Base-by-base conservation (phyloP, 1,284 basidiomycete genomes). In the Cutaneotrichosporon cyanovorans region DNA sequence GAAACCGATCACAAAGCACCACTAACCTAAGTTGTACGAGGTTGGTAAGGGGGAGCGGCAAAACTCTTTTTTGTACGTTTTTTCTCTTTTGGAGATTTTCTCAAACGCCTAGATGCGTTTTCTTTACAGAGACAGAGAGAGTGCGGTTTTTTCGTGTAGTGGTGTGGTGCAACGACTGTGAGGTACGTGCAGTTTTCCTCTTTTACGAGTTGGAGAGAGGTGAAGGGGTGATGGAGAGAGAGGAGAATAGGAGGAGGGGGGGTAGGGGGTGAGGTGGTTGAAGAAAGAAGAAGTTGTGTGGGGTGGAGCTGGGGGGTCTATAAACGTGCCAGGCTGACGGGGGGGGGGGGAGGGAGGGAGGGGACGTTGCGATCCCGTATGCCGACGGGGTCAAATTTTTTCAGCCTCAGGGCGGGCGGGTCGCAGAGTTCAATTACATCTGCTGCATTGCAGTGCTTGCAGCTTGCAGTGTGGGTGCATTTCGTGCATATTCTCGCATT, bases 181-280 rank as follows among this genome's bases (percentile, higher is more conserved):
- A 28, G 25, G 25, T 28, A 28, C 25, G 25, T 28, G 25, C 25
- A 28, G 12, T 7, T 12, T 12, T 28, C 33, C 40, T 39, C 33
- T 31, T 37, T 30, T 42, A 22, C 48, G 48, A 34, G 21, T 18
- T 36, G 18, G 37, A 48, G 46, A 48, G 40, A 30, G 23, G n/a
- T n/a, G 25, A 38, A 32, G 45, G 15, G 23, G 28, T 25, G 34
- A 22, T 14, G 28, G 40, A 33, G 36, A 12, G 32, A 23, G 38
- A 22, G 22, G 35, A 30, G 35, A 31, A 23, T 28, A 34, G 32
- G 37, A 37, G 42, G 39, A 18, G 25, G 25, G 35, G 42, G 16
- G 43, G 30, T 30, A 22, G 19, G 23, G 42, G 19, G 23, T 18
- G 20, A n/a, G 44, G 20, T 45, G 19, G 44, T 39, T 15, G 35